These are phyloP conservation scores for Aquilaria yunnanensis DNA, from an alignment of 345 rosid genomes.

Conservation along the genomic window DNA sequence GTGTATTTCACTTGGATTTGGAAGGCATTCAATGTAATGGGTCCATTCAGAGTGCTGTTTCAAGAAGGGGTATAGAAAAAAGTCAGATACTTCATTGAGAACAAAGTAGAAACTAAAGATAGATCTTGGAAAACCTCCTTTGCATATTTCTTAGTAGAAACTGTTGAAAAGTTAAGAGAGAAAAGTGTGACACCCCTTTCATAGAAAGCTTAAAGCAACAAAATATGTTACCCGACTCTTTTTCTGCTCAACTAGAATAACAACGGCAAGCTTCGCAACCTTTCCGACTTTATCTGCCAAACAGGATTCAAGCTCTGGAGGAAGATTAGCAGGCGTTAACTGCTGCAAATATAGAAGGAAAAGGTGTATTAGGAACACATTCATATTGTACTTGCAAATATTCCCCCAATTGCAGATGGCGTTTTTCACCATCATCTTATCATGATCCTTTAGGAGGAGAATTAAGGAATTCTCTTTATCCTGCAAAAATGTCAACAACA, in stretches of 20 bases:
- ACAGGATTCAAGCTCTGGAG: slow-evolving; percentile 31
- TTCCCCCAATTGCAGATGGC: no score
- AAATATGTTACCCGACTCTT: slow-evolving; percentile 37
- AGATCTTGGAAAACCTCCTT: not conserved
- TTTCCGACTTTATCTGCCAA: slow-evolving; percentile 40
- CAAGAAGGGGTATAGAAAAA: not conserved
- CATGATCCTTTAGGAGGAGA: no score
- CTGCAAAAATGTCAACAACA: no score
- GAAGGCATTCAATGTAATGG: slow-evolving; percentile 69
- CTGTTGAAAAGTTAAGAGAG: no score
- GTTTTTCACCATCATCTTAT: no score
- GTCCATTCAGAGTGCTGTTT: slow-evolving; percentile 66
- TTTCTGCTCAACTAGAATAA: slow-evolving; percentile 43
- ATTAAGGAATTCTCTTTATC: no score
- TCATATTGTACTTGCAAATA: no score
- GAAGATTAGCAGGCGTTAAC: slow-evolving; percentile 55
- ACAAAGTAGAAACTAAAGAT: not conserved
- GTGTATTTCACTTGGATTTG: slow-evolving; percentile 50
- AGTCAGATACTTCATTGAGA: slow-evolving; percentile 6
- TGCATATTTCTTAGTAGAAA: no score
- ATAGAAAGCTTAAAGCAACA: slow-evolving; percentile 1
- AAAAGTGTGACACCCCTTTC: not conserved
- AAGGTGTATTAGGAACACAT: no score
- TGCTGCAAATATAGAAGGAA: slow-evolving; percentile 35
- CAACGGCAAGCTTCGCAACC: slow-evolving; percentile 57